Evolutionary conservation across 2,329 filamentous ascomycete species (phyloP).

Genomic region (Calonectria henricotiae): DNA sequence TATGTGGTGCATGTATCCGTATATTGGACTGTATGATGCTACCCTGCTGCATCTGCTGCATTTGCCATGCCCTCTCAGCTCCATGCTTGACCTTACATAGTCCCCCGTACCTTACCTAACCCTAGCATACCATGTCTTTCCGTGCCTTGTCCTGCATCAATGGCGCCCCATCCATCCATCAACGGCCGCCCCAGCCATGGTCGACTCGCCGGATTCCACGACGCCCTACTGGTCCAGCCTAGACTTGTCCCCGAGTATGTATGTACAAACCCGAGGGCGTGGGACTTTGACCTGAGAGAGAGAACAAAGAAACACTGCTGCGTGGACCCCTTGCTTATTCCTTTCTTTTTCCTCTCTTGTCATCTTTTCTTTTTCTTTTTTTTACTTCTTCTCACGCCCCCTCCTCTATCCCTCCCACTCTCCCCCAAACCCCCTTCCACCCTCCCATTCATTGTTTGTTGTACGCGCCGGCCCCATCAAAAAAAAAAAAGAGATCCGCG

Average conservation of each 20-base stretch:
- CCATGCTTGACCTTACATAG: slow-evolving; percentile 23
- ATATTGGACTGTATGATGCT: slow-evolving; percentile 17
- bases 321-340: slow-evolving; percentile 3
- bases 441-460: not conserved
- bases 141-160: slow-evolving; percentile 26
- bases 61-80: not conserved
- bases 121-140: slow-evolving; percentile 12
- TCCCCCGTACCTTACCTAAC: slow-evolving; percentile 24
- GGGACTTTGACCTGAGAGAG: not conserved
- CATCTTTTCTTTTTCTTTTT: not conserved
- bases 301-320: slow-evolving; percentile 15
- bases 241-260: not conserved
- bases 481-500: slow-evolving; percentile 20
- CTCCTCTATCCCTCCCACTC: not conserved
- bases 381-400: slow-evolving; percentile 25
- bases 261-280: slow-evolving; percentile 32
- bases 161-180: slow-evolving; percentile 17
- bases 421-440: not conserved
- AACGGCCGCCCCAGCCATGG: slow-evolving; percentile 5
- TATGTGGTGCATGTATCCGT: not conserved
- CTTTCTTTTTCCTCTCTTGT: slow-evolving; percentile 4
- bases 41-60: slow-evolving; percentile 10
- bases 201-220: slow-evolving; percentile 6
- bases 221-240: slow-evolving; percentile 10
- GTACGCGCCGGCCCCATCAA: slow-evolving; percentile 22